Evolutionary conservation across 179 eudicot species (phyloP), one percentile per base, ranked within the genome.

Genomic region (Sideroxylon spinosum): DNA sequence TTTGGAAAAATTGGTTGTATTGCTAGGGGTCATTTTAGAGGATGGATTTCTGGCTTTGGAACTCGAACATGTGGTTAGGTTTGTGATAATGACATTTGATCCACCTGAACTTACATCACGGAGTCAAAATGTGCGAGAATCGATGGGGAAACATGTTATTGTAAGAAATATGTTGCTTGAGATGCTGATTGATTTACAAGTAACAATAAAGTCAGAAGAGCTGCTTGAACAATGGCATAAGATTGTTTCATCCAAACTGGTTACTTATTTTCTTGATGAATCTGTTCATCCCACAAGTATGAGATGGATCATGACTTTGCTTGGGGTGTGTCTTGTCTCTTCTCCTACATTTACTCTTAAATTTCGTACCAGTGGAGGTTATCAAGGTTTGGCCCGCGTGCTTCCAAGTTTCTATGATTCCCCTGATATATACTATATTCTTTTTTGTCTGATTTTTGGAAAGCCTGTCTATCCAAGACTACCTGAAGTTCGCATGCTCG

Each of bases 221-320:
- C 76, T 90, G 84, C 93, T 97, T 79, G 99, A 97, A 87, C 98
- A 92, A 83, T 97, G 99, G 99, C 99, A 97, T 83, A 94, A 88
- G 85, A 88, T 90, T 70, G 98, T 97, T 37, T 97, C 99, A 52
- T 92, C 97, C 23, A 97, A 91, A 77, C 84, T 97, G 82, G 80
- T 97, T 53, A 94, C 95, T 59, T 94, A 88, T 87, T 97, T 92
- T 78, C 92, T 92, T 77, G 99, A 94, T 73, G 98, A 97, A 84
- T 97, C 99, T 73, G 97, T 97, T 86, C 99, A 97, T 82, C 97
- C 98, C 46, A 87, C 99, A 55, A 97, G 98, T 84, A 97, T 97
- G 98, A 92, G 99, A 75, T 97, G 98, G 99, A 87, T 97, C 78
- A 94, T 94, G 97, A 97, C 98, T 61, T 94, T 97, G 81, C 95